Percentiles rank a stretch among this genome's conserved stretches.
Conservation (phyloP, 495 filamentous ascomycete genomes). For the Pyronema omphalodes region DNA sequence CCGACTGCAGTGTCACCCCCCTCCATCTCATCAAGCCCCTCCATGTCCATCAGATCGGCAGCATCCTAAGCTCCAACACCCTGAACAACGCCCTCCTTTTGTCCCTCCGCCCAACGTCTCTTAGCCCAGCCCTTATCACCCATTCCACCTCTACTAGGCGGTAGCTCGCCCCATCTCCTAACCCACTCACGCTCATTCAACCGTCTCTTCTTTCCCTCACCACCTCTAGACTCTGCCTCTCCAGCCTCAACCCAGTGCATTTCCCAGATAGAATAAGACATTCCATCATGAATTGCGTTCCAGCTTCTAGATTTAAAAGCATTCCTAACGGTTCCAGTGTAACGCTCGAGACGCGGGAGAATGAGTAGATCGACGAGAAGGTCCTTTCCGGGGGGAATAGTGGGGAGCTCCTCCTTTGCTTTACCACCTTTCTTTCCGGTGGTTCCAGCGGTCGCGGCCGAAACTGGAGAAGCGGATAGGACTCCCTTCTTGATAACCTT, state of each 20-base stretch:
- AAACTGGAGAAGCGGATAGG: slow-evolving; percentile 11
- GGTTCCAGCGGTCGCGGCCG: slow-evolving; percentile 2
- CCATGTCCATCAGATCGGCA: too few relatives aligned
- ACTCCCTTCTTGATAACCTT: slow-evolving; percentile 13
- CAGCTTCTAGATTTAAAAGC: slow-evolving; percentile 68
- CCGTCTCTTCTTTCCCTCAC: slow-evolving; percentile 42
- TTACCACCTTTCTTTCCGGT: slow-evolving; percentile 14
- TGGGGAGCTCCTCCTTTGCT: slow-evolving; percentile 21
- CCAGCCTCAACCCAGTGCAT: slow-evolving; percentile 68
- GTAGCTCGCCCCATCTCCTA: slow-evolving; percentile 20
- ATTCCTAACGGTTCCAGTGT: slow-evolving; percentile 51
- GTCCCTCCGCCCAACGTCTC: neutral
- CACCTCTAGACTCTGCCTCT: slow-evolving; percentile 45
- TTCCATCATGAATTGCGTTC: slow-evolving; percentile 55
- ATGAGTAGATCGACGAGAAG: slow-evolving; percentile 71
- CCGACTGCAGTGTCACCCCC: too few relatives aligned
- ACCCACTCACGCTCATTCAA: slow-evolving; percentile 28
- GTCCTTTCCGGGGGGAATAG: slow-evolving; percentile 34
- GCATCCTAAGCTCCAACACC: neutral
- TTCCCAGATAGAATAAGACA: slow-evolving; percentile 67
- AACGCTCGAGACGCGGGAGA: slow-evolving; percentile 58
- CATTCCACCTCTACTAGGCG: slow-evolving; percentile 14
- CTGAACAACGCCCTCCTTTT: neutral
- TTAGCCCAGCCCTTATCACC: slow-evolving; percentile 11
- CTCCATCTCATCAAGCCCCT: too few relatives aligned